Percentiles rank a stretch among this genome's conserved stretches.
Conservation (phyloP, 768 basidiomycete species). For the Exidia glandulosa region DNA sequence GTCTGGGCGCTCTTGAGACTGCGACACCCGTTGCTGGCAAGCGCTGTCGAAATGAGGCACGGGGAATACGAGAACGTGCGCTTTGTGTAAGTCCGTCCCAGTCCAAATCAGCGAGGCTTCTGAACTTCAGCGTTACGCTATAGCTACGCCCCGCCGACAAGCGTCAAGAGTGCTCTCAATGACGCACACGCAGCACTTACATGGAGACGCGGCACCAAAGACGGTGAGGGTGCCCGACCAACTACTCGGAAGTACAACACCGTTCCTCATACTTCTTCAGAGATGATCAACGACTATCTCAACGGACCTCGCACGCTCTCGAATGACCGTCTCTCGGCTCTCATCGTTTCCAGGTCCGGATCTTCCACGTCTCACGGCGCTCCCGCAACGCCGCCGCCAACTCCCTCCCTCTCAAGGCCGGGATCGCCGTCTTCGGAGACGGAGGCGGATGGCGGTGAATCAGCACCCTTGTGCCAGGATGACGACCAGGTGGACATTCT, state of each 20-base stretch:
- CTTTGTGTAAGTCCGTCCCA: conserved; percentile 43
- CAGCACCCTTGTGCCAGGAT: conserved; percentile 5
- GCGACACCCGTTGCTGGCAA: conserved; percentile 63
- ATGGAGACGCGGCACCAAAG: conserved; percentile 39
- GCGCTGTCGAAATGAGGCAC: conserved; percentile 40
- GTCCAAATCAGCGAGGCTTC: neutral
- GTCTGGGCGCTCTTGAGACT: conserved; percentile 65
- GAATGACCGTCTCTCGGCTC: conserved; percentile 50
- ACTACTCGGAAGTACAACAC: neutral
- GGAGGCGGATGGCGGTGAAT: conserved; percentile 12
- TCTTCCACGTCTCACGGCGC: conserved; percentile 18
- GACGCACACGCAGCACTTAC: conserved; percentile 39
- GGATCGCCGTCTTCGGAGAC: too few relatives aligned
- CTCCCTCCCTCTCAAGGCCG: conserved; percentile 9
- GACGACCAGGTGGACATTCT: conserved; percentile 44
- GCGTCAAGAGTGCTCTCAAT: conserved; percentile 32
- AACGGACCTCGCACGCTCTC: conserved; percentile 71
- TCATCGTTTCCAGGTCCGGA: conserved; percentile 25
- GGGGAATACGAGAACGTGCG: conserved; percentile 47
- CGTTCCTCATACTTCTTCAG: neutral
- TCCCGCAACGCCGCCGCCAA: conserved; percentile 21
- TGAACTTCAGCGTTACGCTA: neutral
- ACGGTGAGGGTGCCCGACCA: conserved; percentile 36
- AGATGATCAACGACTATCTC: conserved; percentile 54
- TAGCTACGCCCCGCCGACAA: conserved; percentile 38